phyloP scores from a whole-genome alignment of 2,329 filamentous ascomycete species.

The Ophiocordyceps camponoti-rufipedis region DNA sequence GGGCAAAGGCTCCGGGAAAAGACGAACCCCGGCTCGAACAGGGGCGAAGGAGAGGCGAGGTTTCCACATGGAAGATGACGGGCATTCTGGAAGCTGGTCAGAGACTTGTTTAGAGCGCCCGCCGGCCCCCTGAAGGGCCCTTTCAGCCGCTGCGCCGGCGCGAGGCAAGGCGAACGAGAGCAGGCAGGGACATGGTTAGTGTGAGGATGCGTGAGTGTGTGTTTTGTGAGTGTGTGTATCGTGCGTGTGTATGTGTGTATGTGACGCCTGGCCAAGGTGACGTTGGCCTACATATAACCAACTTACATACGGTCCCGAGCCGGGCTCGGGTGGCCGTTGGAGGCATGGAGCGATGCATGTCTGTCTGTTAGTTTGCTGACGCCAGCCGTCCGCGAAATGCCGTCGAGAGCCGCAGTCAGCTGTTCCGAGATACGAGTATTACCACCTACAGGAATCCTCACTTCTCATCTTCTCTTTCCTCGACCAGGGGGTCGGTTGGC shows the following conservation, averaged over 20 bases:
- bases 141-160: slow-evolving; percentile 2
- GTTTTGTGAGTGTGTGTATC: no score
- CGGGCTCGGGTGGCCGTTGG: no score
- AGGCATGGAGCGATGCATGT: background rate
- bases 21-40: background rate
- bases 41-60: background rate
- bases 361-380: no score
- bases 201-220: no score
- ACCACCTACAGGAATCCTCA: background rate
- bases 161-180: background rate
- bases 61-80: background rate
- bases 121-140: background rate
- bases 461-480: background rate
- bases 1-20: background rate
- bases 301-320: no score
- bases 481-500: slow-evolving; percentile 2
- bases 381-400: background rate
- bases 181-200: no score
- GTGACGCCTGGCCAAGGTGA: background rate
- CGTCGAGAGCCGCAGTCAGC: background rate
- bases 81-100: background rate
- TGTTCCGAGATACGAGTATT: background rate
- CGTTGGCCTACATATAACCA: no score
- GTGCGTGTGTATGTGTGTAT: no score
- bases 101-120: background rate